Conservation (phyloP, 768 basidiomycete genomes). For the Phanerochaete sordida region DNA sequence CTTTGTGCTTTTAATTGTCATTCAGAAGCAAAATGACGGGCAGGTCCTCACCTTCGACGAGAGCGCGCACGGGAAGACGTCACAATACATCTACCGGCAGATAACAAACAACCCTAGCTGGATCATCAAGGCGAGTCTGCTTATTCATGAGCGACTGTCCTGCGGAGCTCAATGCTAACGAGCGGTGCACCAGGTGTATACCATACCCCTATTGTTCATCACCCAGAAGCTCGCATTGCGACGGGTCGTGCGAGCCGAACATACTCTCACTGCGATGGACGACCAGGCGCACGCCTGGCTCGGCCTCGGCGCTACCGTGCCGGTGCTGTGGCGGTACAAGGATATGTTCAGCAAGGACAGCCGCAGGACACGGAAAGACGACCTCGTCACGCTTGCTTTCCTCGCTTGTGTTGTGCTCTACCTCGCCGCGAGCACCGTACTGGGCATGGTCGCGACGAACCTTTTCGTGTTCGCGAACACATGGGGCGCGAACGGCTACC, state of each 20-base stretch:
- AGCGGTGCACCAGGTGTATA: background rate
- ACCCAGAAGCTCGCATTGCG: slow-evolving; percentile 8
- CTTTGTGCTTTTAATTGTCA: background rate
- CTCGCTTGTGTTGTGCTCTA: background rate
- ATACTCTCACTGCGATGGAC: slow-evolving; percentile 6
- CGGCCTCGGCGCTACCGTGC: slow-evolving; percentile 4
- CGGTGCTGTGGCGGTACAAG: background rate
- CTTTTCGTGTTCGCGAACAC: background rate
- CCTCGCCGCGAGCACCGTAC: background rate
- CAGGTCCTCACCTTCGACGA: background rate
- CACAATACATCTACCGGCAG: background rate
- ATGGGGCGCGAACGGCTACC: background rate
- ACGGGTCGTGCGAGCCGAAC: background rate
- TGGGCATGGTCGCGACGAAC: background rate
- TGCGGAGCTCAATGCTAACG: background rate
- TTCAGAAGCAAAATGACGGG: background rate
- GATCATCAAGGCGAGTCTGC: background rate
- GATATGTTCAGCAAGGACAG: background rate
- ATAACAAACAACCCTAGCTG: background rate
- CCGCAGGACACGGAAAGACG: background rate
- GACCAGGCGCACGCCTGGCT: slow-evolving; percentile 12
- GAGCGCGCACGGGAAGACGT: background rate
- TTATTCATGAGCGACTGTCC: background rate
- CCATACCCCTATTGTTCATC: background rate
- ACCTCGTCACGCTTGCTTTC: background rate